Evolutionary conservation across 2,329 filamentous ascomycete species (phyloP).

Genomic region (Fusarium euwallaceae): DNA sequence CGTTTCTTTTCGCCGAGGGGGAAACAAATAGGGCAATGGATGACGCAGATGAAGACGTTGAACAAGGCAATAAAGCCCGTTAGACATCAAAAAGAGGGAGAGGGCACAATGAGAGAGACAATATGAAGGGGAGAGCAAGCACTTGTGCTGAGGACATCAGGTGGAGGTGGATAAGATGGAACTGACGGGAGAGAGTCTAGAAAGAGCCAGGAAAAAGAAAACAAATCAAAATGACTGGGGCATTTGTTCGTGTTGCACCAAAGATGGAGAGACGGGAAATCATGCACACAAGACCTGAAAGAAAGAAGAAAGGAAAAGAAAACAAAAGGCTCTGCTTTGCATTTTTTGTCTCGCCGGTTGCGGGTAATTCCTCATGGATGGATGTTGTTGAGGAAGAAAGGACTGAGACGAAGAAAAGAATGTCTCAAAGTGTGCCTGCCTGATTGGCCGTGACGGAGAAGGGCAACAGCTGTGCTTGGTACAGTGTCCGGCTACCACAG

Average conservation of each 20-base stretch:
- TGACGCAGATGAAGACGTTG: slow-evolving; percentile 13
- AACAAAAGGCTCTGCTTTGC: neutral
- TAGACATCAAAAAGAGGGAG: slow-evolving; percentile 18
- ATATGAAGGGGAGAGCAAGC: slow-evolving; percentile 4
- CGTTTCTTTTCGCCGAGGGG: slow-evolving; percentile 32
- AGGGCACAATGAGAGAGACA: neutral
- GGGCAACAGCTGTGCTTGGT: neutral
- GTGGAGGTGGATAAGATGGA: slow-evolving; percentile 13
- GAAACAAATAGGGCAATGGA: slow-evolving; percentile 19
- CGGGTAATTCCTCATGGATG: slow-evolving; percentile 5
- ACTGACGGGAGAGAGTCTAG: slow-evolving; percentile 12
- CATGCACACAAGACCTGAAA: neutral
- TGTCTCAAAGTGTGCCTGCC: slow-evolving; percentile 9
- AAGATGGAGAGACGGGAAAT: neutral
- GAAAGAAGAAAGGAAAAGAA: neutral
- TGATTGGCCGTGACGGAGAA: slow-evolving; percentile 12
- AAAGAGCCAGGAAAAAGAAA: neutral
- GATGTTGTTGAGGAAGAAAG: slow-evolving; percentile 12
- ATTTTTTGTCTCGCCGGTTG: slow-evolving; percentile 13
- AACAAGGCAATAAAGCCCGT: slow-evolving; percentile 17
- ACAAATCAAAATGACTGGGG: neutral
- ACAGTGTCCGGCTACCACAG: slow-evolving; percentile 21
- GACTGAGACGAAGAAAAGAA: slow-evolving; percentile 20
- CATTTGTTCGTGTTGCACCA: neutral
- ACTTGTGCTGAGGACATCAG: slow-evolving; percentile 4